Base-by-base conservation (phyloP, 352 stramenopile species). In the Phytophthora citricola region DNA sequence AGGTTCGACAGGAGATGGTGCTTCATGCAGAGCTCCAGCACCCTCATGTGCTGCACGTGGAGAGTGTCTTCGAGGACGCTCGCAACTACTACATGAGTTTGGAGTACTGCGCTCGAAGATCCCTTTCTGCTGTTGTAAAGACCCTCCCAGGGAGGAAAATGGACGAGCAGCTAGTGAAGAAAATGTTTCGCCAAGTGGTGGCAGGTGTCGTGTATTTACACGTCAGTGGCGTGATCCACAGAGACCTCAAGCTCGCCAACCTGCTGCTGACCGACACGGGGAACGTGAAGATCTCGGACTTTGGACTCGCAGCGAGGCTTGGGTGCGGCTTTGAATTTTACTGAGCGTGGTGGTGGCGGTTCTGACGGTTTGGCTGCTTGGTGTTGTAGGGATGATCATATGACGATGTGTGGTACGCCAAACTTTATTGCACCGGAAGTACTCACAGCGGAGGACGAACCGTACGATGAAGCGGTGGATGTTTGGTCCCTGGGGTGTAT, bases 401-500 rank as follows among this genome's bases (percentile, higher is more conserved):
- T 62, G 44, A 94, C 87, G 2, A 87, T 93, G 50, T 95, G 85
- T 49, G 87, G 85, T 2, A 95, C 87, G 45, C 87, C 87, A 3
- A 95, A 95, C 52, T 95, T 92, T 53, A 91, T 95, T 54, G 87
- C 85, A 1, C 85, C 85, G 1, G 85, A 95, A 61, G 71, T 95
- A 5, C 61, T 95, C n/a, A 49, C 52, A 27, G 65, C 69, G 6
- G 59, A 71, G 24, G 64, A 68, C 26, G 63, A 55, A n/a, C 58
- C 79, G 9, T 93, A 94, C 67, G 74, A 78, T 50, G 63, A 87
- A 31, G 75, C 80, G 4, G 87, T 87, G 11, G 87, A 93, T 71
- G 73, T 95, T 17, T 95, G 87, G 85, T 95, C 87, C 1, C 61
- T 95, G 22, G 87, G 87, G 4, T 95, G 87, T 66, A 91, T 95